Evolutionary conservation across 257 asterid genomes (phyloP).

Genomic region (Schizonepeta tenuifolia): DNA sequence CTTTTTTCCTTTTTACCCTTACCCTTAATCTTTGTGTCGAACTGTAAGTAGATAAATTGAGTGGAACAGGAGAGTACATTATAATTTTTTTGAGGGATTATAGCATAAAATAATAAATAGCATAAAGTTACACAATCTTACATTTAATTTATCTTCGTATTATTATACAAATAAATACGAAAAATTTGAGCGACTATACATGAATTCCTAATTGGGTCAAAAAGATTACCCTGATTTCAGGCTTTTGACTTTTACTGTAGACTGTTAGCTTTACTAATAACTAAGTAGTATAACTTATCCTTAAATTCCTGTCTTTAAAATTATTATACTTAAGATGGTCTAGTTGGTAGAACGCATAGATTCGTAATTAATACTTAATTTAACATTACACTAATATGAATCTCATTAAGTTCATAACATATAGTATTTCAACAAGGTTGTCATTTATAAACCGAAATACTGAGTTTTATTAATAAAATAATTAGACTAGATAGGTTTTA

Average conservation of each 20-base stretch:
- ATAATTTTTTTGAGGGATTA: too few species aligned
- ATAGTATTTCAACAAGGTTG: background rate
- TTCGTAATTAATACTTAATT: background rate
- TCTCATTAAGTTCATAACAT: background rate
- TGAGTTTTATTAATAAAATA: too few species aligned
- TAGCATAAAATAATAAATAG: too few species aligned
- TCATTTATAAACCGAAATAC: background rate
- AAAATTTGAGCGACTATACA: background rate
- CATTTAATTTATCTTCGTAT: too few species aligned
- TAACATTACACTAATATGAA: too few species aligned
- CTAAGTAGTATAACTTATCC: conserved; percentile 9
- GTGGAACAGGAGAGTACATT: too few species aligned
- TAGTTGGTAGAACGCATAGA: background rate
- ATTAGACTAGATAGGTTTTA: background rate
- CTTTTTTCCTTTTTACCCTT: too few species aligned
- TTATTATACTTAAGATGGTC: background rate
- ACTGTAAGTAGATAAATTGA: too few species aligned
- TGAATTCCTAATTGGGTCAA: conserved; percentile 21
- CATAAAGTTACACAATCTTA: too few species aligned
- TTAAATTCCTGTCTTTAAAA: background rate
- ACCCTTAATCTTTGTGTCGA: too few species aligned
- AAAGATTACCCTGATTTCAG: conserved; percentile 34
- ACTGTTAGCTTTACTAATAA: background rate
- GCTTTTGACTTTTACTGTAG: conserved; percentile 30
- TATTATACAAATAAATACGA: too few species aligned